Evolutionary conservation across 2,329 filamentous ascomycete genomes (phyloP), one percentile per base, ranked within the genome.

Genomic region (Mycosphaerelloides madeirae): DNA sequence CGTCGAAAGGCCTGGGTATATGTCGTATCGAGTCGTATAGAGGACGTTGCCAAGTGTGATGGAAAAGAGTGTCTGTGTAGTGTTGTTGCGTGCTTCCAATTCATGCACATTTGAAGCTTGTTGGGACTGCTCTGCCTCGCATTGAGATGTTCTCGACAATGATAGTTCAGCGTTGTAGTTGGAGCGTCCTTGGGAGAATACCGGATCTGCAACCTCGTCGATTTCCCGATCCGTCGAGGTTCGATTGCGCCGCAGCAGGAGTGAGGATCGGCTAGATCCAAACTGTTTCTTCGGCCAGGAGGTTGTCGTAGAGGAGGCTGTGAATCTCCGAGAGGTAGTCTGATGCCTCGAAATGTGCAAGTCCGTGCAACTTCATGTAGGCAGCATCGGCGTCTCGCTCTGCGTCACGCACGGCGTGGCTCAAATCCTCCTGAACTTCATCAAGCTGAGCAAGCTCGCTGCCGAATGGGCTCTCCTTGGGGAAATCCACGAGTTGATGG

Each of bases 391-490:
- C 85, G 34, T 90, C 84, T 31, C 83, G 69, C 35, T 81, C 72
- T n/a, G 76, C 75, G 48, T 80, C 75, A 51, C 77, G 76, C 22
- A 81, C 75, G 1, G 66, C 69, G 37, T 64, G 63, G 32, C 81
- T 81, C 56, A 88, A 91, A 67, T 96, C 90, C 68, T 97, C 93
- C 0, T 85, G 91, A 13, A 96, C 78, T 68, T 97, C 93, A 41
- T 89, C 88, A 18, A 97, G 87, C 68, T 97, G 85, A 44, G 87
- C 88, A 41, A 97, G 74, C 68, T 98, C 93, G 39, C 84, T 83
- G 41, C 87, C 87, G 59, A 97, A 97, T 0, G 91, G 91, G 64
- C 93, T 60, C 34, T 61, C 56, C 35, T 43, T 50, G 80, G 35
- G 68, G 57, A 72, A 29, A 66, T 77, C 52, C 40, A 61, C 54